phyloP scores from a whole-genome alignment of 1,139 yeast species.

The Pichia inconspicua region DNA sequence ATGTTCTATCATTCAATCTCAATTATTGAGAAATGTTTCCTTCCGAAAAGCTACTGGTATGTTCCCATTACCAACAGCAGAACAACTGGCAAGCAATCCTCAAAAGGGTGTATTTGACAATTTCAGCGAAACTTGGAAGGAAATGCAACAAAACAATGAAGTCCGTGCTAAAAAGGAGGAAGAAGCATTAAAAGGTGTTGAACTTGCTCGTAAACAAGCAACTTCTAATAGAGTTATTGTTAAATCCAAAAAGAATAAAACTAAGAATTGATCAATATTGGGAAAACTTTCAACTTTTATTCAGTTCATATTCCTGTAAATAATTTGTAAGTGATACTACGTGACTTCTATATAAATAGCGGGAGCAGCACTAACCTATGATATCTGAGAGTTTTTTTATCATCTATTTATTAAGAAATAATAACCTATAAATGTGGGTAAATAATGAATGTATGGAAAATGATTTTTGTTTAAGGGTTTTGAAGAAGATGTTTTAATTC shows the following conservation, averaged over 20 bases:
- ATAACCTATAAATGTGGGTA: neutral
- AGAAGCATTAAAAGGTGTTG: conserved; percentile 24
- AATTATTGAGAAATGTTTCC: conserved; percentile 48
- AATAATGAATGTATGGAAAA: neutral
- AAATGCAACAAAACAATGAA: conserved; percentile 24
- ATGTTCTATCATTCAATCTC: conserved; percentile 65
- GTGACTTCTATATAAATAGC: too few relatives aligned
- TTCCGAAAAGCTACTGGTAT: conserved; percentile 56
- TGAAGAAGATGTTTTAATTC: conserved; percentile 22
- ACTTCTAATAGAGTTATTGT: conserved; percentile 23
- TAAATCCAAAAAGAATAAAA: conserved; percentile 19
- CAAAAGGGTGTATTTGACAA: conserved; percentile 25
- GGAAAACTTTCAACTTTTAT: neutral
- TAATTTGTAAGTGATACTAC: neutral
- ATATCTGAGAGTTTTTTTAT: too few relatives aligned
- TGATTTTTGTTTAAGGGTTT: conserved; percentile 9
- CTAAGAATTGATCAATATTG: neutral
- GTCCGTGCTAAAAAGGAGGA: conserved; percentile 21
- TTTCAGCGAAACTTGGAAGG: conserved; percentile 25
- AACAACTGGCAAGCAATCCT: conserved; percentile 22
- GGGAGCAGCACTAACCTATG: neutral
- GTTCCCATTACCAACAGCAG: conserved; percentile 50
- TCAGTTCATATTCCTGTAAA: neutral
- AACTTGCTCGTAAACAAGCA: conserved; percentile 22
- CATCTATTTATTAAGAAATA: neutral